Base-by-base conservation (phyloP, 2,329 filamentous ascomycete species). In the Fonsecaea monophora region DNA sequence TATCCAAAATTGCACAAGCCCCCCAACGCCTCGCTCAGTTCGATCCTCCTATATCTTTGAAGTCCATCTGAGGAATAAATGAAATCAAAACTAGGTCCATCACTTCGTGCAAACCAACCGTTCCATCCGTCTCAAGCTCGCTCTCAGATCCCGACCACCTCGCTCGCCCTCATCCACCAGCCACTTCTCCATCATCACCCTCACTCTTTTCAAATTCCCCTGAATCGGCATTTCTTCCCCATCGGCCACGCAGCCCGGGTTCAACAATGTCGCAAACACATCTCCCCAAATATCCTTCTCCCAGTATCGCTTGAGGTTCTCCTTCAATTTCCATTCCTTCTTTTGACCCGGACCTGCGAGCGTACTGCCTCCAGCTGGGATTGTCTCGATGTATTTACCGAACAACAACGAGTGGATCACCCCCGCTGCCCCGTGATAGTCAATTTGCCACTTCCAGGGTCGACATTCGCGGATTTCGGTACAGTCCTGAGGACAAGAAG, bases 371-470 rank as follows among this genome's bases (percentile, higher is more conserved):
- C 65, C 64, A 15, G 66, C 65, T 8, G 65, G 64, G 1, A 85
- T 77, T 0, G 92, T 96, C 76, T 97, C 92, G 74, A 99, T 95
- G 79, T 98, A 98, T 75, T 92, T 93, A 9, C 95, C 94, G 76
- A 97, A 99, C 3, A 99, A 86, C 73, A 99, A 86, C 53, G 88
- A 90, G 79, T 99, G 93, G 4, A 98, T 83, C 30, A 92, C 91
- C 4, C 92, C 93, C 0, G 95, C 95, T 0, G 97, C 85, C 12
- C 95, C 95, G 78, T 96, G 92, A 74, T 98, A 96, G 81, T 99
- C 95, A 72, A 97, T 92, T 78, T 99, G 95, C 82, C 93, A 97
- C 1, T 94, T 98, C 95, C 95, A 99, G 0, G 94, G 93, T 0
- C 94, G 86, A 64, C 92, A 87, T 80, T 99, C 94, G 55, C 94